Base-by-base conservation (phyloP, 441 rosid species). In the Rhodomyrtus psidioides region DNA sequence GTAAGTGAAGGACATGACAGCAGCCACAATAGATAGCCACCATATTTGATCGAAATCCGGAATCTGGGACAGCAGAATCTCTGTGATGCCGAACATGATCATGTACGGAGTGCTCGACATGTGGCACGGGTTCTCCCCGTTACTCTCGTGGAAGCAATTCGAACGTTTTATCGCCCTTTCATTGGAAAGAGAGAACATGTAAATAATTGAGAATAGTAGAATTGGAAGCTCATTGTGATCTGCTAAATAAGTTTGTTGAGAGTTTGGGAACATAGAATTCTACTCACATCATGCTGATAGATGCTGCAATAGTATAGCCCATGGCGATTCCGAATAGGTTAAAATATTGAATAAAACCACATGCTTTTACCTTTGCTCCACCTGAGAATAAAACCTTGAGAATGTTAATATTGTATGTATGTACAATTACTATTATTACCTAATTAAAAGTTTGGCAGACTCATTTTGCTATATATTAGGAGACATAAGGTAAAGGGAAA, bases 281-380 rank as follows among this genome's bases (percentile, higher is more conserved):
- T 70, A 74, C 86, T 84, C 53, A 84, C 86, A 84, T 84, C 86
- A 74, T 84, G 57, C 83, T 84, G 76, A 84, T 74, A 81, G 86
- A 84, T 56, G 86, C 86, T 15, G 86, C 86, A 42, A 84, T 84
- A 15, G 86, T 84, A 81, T 84, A 84, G 24, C 86, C 83, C 2
- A 84, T 55, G 82, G 81, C 8, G 24, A 84, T 84, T 46, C 86
- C 86, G 30, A 53, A 84, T 58, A 84, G 89, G 55, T 87, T 85
- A 49, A 85, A 58, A 81, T 87, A 87, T 44, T 87, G 89, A 56
- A 85, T 55, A 9, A 83, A 53, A 9, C 87, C 89, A 53, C 87
- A 85, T 57, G 84, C 59, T 56, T 42, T 75, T 53, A 85, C 87
- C 70, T 58, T 83, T 26, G 65, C 65, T 74, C 85, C 87, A 19